Evolutionary conservation across 2,329 filamentous ascomycete genomes (phyloP), one percentile per base, ranked within the genome.

Genomic region (Colletotrichum chrysophilum): DNA sequence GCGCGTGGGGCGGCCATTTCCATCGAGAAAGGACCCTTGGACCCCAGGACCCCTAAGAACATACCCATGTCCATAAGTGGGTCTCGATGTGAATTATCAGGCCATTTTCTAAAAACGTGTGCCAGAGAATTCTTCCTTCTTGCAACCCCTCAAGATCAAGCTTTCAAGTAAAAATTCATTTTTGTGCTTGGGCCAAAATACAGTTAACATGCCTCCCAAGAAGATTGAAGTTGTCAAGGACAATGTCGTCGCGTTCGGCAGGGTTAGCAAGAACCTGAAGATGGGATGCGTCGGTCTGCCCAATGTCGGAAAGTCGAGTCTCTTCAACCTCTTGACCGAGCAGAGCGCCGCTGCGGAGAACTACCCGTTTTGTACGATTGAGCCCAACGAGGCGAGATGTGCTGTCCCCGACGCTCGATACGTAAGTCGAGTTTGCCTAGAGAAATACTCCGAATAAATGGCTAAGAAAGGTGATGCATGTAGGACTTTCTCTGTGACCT

Each of bases 231-330:
- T 81, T 34, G 83, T 85, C 73, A 83, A 80, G 73, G 84, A 84
- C 79, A 87, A 87, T 83, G 86, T 87, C 75, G 85, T 87, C 34
- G 86, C 86, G 26, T 87, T 87, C 70, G 86, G 86, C 7, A 80
- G 86, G 64, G 86, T 87, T 74, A 80, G 83, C 73, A 86, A 86
- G 78, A 87, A 87, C 79, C 82, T 87, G 13, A 87, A 87, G 79
- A 87, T 87, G 86, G 86, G 86, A 72, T 87, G 86, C 77, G 86
- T 87, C 34, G 86, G 86, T 60, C 80, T 87, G 66, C 86, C 86
- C 52, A 87, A 87, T 69, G 86, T 87, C 66, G 86, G 86, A 65
- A 87, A 87, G 77, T 86, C 84, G n/a, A 86, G 83, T 61, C 77
- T 87, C 76, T 87, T 87, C 80, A 87, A 87, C 58, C 83, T 87